A percentile compares a stretch with the other conserved stretches of the same genome.
These are phyloP conservation scores for Arthrobotrys sinensis DNA, from an alignment of 2,329 filamentous ascomycete genomes.

Conservation along the genomic window DNA sequence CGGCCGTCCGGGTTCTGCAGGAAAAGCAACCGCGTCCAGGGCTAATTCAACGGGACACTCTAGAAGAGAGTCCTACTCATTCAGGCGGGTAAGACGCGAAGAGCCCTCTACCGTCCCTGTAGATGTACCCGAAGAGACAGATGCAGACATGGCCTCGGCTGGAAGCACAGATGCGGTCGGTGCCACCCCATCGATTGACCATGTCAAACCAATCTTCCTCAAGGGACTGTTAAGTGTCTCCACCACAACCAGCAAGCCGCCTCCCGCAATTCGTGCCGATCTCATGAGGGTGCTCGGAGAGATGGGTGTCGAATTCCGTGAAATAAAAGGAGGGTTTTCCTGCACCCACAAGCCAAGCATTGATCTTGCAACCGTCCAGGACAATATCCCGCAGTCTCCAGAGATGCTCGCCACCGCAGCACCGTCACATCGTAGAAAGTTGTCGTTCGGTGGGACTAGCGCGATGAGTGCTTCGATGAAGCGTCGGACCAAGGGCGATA, in stretches of 20 bases:
- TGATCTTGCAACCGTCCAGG: constrained; percentile 81
- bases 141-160: constrained; percentile 78
- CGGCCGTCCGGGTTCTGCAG: constrained; percentile 59
- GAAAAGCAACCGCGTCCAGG: constrained; percentile 67
- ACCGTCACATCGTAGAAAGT: constrained; percentile 66
- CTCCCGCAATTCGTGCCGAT: constrained; percentile 86
- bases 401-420: constrained; percentile 62
- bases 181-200: constrained; percentile 74
- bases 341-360: constrained; percentile 92
- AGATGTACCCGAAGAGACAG: constrained; percentile 91
- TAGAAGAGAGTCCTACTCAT: constrained; percentile 91
- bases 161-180: constrained; percentile 70
- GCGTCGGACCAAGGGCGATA: constrained; percentile 78
- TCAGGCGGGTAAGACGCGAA: constrained; percentile 81
- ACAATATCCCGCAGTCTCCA: constrained; percentile 68
- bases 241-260: constrained; percentile 92
- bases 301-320: constrained; percentile 88
- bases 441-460: constrained; percentile 63
- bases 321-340: constrained; percentile 93
- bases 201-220: constrained; percentile 93
- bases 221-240: constrained; percentile 98
- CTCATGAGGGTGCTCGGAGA: constrained; percentile 91
- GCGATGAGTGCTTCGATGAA: constrained; percentile 51
- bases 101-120: constrained; percentile 74
- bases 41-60: constrained; percentile 92